Evolutionary conservation across 352 stramenopile species (phyloP), one percentile per base, ranked within the genome.

Genomic region (Globisporangium nunn): DNA sequence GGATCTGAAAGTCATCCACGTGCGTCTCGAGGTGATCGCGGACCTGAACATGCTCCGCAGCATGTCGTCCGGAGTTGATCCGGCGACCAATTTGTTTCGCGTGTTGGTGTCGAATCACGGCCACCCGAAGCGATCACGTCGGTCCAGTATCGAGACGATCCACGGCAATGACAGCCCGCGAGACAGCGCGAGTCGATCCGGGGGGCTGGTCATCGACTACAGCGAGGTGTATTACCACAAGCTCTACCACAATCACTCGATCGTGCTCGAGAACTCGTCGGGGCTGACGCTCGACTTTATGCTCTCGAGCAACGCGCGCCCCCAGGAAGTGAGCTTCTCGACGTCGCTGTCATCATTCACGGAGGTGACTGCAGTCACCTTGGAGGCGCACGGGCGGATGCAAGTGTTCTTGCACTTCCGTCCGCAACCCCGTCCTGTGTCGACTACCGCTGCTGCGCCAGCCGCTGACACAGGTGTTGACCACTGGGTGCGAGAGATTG

Each of bases 171-270:
- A 28, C 44, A 59, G 23, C 59, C 64, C 66, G 47, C 40, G 28
- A 56, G 59, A 28, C 4, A 18, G 33, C 50, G 18, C 61, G 15
- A 50, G 45, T n/a, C 49, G 58, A 50, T 46, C 35, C 12, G 7
- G 33, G 15, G 62, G 71, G 35, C 63, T 93, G 8, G 70, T 85
- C 48, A 87, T 95, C 37, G 85, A 95, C 58, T 92, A 87, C 66
- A 86, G 78, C 30, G 82, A 95, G 50, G 81, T 95, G 3, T 95
- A 91, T 59, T 95, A 93, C 54, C 73, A 93, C 75, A 93, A 95
- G 58, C 60, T 93, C 3, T 95, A 95, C 52, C 85, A 93, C 58
- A 95, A 95, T 51, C 85, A 95, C 70, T 95, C 85, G 35, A 89
- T 95, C 37, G 78, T 95, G 63, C 85, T 95, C 18, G 85, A 95